phyloP scores from a whole-genome alignment of 2,329 filamentous ascomycete genomes.

The Trichoderma hamatum region DNA sequence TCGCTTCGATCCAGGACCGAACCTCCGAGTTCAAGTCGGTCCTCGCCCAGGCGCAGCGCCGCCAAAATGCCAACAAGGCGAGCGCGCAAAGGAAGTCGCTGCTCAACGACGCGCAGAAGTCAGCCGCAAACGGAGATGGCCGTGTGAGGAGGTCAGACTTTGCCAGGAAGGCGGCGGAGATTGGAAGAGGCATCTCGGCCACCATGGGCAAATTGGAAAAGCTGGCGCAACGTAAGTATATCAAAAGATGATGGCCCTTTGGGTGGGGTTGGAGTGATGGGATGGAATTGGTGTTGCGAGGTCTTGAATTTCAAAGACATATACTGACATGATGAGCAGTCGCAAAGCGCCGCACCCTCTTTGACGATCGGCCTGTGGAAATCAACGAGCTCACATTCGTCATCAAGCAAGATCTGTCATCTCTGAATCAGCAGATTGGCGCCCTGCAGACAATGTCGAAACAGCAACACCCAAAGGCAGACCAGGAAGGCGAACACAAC shows the following conservation, averaged over 20 bases:
- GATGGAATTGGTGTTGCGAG: neutral
- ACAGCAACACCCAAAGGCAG: conserved; percentile 71
- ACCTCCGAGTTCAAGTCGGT: conserved; percentile 95
- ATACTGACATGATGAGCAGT: conserved; percentile 52
- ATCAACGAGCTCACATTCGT: conserved; percentile 97
- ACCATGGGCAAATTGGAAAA: conserved; percentile 97
- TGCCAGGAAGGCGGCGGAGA: conserved; percentile 85
- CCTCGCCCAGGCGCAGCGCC: conserved; percentile 80
- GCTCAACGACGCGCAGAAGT: conserved; percentile 73
- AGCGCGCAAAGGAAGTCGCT: conserved; percentile 80
- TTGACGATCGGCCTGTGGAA: conserved; percentile 94
- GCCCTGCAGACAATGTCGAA: conserved; percentile 76
- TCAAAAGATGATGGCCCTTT: neutral
- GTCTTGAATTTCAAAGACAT: neutral
- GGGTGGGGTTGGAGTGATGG: neutral
- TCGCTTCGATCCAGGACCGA: conserved; percentile 88
- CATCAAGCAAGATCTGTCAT: conserved; percentile 94
- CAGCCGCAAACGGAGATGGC: conserved; percentile 57
- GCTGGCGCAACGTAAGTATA: conserved; percentile 74
- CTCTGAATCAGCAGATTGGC: conserved; percentile 82
- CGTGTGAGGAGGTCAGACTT: conserved; percentile 80
- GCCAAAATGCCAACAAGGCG: conserved; percentile 74
- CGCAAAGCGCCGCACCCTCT: conserved; percentile 94
- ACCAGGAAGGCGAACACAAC: conserved; percentile 94
- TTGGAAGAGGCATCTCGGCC: conserved; percentile 85